phyloP scores from a whole-genome alignment of 2,329 filamentous ascomycete genomes.

The Emergomyces pasteurianus region DNA sequence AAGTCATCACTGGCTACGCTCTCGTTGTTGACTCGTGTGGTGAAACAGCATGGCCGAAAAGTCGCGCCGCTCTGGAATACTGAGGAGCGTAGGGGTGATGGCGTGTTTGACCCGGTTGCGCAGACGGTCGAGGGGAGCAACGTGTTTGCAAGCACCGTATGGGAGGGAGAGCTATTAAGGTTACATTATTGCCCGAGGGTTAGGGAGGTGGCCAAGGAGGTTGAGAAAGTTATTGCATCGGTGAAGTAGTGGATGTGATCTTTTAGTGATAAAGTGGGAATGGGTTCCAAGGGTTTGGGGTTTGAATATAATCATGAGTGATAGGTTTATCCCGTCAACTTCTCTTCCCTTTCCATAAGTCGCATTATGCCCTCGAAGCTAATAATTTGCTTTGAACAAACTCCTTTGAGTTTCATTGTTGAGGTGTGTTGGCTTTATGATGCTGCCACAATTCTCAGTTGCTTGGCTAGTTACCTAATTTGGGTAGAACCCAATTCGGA shows the following conservation, averaged over 20 bases:
- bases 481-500: too few species aligned
- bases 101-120: conserved; percentile 63
- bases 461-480: too few species aligned
- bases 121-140: conserved; percentile 74
- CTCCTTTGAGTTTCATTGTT: background rate
- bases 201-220: conserved; percentile 55
- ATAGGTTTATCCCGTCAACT: background rate
- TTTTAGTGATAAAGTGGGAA: background rate
- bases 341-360: too few species aligned
- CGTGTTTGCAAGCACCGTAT: conserved; percentile 78
- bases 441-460: too few species aligned
- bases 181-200: conserved; percentile 81
- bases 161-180: conserved; percentile 82
- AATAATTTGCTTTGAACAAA: too few species aligned
- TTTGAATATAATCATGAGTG: background rate
- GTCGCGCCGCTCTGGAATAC: conserved; percentile 84
- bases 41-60: conserved; percentile 70
- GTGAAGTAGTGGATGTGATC: conserved; percentile 15
- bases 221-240: conserved; percentile 52
- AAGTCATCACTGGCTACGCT: conserved; percentile 75
- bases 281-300: background rate
- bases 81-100: conserved; percentile 85
- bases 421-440: background rate
- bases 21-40: conserved; percentile 63
- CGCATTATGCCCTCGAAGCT: too few species aligned